These are phyloP conservation scores for Leccinum subtestaceum DNA, from an alignment of 768 basidiomycete genomes.

Conservation along the genomic window DNA sequence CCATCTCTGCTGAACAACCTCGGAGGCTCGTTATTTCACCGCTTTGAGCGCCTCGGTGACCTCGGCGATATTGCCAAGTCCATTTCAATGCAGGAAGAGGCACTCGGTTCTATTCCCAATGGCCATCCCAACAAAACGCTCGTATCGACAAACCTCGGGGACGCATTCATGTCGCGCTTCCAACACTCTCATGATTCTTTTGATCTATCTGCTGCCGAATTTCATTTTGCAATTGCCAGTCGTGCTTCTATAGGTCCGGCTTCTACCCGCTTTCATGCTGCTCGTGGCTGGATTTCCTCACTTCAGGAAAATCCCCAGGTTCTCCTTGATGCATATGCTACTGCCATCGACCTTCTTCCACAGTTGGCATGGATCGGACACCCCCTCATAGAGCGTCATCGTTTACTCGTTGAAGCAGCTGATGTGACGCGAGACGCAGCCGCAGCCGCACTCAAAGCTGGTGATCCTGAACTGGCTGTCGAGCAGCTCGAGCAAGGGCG, in stretches of 20 bases:
- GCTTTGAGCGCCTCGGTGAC: not conserved
- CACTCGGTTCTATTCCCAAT: not conserved
- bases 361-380: not conserved
- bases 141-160: not conserved
- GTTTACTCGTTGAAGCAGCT: not conserved
- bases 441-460: not conserved
- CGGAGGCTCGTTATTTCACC: not conserved
- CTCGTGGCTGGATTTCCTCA: not conserved
- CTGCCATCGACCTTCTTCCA: not conserved
- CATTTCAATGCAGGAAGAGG: not conserved
- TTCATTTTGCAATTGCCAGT: not conserved
- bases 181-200: not conserved
- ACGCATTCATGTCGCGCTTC: not conserved
- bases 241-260: not conserved
- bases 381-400: not conserved
- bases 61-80: not conserved
- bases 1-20: not conserved
- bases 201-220: not conserved
- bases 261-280: not conserved
- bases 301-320: not conserved
- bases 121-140: not conserved
- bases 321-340: not conserved
- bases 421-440: not conserved
- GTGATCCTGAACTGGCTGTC: not conserved
- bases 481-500: not conserved